Evolutionary conservation across 441 rosid genomes (phyloP).

Genomic region (Bocquillonia castaneifolia): DNA sequence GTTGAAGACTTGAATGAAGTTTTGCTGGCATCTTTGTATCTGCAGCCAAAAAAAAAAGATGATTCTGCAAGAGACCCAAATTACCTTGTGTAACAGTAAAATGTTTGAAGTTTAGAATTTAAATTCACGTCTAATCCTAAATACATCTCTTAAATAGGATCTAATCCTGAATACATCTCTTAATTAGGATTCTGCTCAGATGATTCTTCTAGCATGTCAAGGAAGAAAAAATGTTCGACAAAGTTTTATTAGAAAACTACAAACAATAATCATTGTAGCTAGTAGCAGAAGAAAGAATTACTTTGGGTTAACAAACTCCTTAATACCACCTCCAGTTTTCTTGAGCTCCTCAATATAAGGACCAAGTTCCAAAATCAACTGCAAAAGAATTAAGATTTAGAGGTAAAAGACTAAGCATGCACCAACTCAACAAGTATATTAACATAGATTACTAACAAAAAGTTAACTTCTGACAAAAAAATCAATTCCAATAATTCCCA

Average conservation of each 20-base stretch:
- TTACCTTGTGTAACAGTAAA: not conserved
- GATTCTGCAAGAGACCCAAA: not conserved
- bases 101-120: not conserved
- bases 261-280: slow-evolving; percentile 9
- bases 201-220: not conserved
- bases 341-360: slow-evolving; percentile 80
- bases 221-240: not conserved
- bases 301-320: slow-evolving; percentile 98
- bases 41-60: slow-evolving; percentile 21
- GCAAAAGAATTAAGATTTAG: slow-evolving; percentile 24
- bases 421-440: not conserved
- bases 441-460: not conserved
- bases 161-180: not conserved
- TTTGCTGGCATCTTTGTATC: slow-evolving; percentile 88
- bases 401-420: not conserved
- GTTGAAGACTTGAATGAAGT: slow-evolving; percentile 90
- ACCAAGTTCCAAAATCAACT: slow-evolving; percentile 86
- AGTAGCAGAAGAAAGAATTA: slow-evolving; percentile 32
- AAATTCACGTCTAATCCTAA: not conserved
- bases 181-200: not conserved
- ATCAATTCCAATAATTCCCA: slow-evolving; percentile 10
- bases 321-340: slow-evolving; percentile 83
- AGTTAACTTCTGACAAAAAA: no score
- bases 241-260: not conserved
- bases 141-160: not conserved